A percentile compares a stretch with the other conserved stretches of the same genome.
Conservation (phyloP, 371 early-diverging fungal genomes). For the Rhizomucor miehei region DNA sequence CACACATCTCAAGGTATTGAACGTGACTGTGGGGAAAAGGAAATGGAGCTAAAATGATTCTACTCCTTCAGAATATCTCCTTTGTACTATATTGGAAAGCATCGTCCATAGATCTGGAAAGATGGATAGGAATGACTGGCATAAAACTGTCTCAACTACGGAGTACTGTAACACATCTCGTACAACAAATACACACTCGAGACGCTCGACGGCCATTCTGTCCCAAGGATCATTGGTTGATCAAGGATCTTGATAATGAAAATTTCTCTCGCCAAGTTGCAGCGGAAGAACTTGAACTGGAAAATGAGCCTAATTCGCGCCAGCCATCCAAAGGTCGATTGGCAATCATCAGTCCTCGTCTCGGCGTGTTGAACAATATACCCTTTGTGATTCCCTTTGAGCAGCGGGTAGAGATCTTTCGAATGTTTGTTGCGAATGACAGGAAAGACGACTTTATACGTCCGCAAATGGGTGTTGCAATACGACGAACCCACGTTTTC, state of each 20-base stretch:
- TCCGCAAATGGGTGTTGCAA: constrained; percentile 40
- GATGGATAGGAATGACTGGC: constrained; percentile 40
- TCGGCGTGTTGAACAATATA: constrained; percentile 74
- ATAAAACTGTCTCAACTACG: constrained; percentile 56
- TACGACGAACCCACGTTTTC: constrained; percentile 80
- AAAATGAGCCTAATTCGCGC: constrained; percentile 24
- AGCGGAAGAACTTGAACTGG: constrained; percentile 54
- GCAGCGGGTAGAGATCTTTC: constrained; percentile 83
- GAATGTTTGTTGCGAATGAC: constrained; percentile 72
- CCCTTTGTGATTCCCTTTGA: constrained; percentile 92
- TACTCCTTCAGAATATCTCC: constrained; percentile 54
- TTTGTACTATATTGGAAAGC: constrained; percentile 72
- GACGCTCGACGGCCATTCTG: constrained; percentile 74
- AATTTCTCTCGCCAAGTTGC: constrained; percentile 61
- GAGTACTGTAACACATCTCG: constrained; percentile 60
- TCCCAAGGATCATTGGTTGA: constrained; percentile 74
- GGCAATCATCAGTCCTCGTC: constrained; percentile 60
- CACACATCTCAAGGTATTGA: constrained; percentile 53
- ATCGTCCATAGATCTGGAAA: constrained; percentile 35
- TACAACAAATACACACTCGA: constrained; percentile 79
- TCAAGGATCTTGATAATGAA: constrained; percentile 62
- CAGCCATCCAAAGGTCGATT: constrained; percentile 32
- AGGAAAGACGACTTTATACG: constrained; percentile 35
- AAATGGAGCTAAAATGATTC: background rate
- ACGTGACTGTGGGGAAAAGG: background rate